phyloP scores from a whole-genome alignment of 2,329 filamentous ascomycete species.

The Coleophoma crateriformis region DNA sequence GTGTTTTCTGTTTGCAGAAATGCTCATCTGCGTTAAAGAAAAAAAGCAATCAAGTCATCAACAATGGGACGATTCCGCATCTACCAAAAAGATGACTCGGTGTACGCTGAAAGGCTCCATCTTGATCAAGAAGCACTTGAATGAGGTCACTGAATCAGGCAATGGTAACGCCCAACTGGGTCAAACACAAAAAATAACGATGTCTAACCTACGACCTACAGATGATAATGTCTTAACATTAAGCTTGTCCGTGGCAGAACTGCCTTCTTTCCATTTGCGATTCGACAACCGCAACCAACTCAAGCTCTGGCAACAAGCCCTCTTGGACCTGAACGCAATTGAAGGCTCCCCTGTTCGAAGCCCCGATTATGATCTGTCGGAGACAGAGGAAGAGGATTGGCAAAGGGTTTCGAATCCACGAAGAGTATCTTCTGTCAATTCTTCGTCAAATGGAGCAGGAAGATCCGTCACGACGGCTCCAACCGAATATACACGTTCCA shows the following conservation, averaged over 20 bases:
- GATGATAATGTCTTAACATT: constrained; percentile 85
- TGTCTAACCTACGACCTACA: constrained; percentile 29
- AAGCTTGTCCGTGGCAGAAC: constrained; percentile 82
- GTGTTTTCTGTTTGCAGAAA: constrained; percentile 94
- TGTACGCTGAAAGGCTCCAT: constrained; percentile 97
- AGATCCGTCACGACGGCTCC: constrained; percentile 83
- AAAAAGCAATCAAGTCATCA: constrained; percentile 63
- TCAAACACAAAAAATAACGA: constrained; percentile 24
- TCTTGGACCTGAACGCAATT: constrained; percentile 75
- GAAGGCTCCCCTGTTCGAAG: constrained; percentile 59
- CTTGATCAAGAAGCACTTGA: constrained; percentile 94
- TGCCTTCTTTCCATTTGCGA: constrained; percentile 89
- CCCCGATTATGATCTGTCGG: constrained; percentile 77
- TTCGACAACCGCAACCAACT: constrained; percentile 81
- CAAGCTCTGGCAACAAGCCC: constrained; percentile 83
- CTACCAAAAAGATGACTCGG: constrained; percentile 60
- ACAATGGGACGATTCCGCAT: constrained; percentile 60
- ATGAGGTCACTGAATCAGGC: constrained; percentile 72
- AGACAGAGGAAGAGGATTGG: constrained; percentile 86
- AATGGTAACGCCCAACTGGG: constrained; percentile 31
- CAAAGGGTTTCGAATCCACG: constrained; percentile 56
- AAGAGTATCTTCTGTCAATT: constrained; percentile 76
- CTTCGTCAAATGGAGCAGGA: constrained; percentile 71
- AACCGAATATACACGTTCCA: constrained; percentile 79
- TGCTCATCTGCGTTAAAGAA: constrained; percentile 99